phyloP scores from a whole-genome alignment of 805 yeast genomes.

The Priceomyces medius region DNA sequence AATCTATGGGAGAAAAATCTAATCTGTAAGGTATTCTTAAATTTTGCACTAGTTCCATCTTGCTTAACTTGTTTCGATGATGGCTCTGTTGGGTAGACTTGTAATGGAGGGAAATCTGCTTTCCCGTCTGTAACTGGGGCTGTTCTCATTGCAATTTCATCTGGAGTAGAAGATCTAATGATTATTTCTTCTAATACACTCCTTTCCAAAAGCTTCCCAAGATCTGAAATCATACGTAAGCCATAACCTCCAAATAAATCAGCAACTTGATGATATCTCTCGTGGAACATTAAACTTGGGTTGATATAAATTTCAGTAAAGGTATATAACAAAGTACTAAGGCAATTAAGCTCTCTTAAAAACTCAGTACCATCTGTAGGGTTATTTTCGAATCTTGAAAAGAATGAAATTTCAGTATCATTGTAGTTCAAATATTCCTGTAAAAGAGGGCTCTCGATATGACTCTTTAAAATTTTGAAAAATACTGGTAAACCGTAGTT shows the following conservation, averaged over 20 bases:
- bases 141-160: conserved; percentile 45
- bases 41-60: conserved; percentile 54
- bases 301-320: conserved; percentile 58
- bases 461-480: conserved; percentile 29
- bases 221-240: conserved; percentile 33
- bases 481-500: conserved; percentile 45
- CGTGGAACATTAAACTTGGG: conserved; percentile 49
- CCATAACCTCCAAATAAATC: conserved; percentile 44
- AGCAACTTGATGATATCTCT: conserved; percentile 41
- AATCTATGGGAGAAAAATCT: conserved; percentile 51
- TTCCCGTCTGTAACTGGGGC: conserved; percentile 25
- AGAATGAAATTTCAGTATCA: conserved; percentile 33
- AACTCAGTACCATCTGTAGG: conserved; percentile 28
- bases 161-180: conserved; percentile 50
- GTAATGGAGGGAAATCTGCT: conserved; percentile 37
- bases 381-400: conserved; percentile 28
- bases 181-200: conserved; percentile 57
- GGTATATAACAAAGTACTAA: conserved; percentile 49
- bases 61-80: conserved; percentile 25
- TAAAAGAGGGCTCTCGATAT: conserved; percentile 28
- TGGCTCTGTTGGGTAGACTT: conserved; percentile 46
- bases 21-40: conserved; percentile 59
- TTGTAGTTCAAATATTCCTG: conserved; percentile 30
- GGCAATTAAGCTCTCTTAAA: conserved; percentile 33
- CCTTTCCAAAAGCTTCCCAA: conserved; percentile 50